Evolutionary conservation across 208 protist genomes (phyloP).

Genomic region (Wallacemonas sp.): DNA sequence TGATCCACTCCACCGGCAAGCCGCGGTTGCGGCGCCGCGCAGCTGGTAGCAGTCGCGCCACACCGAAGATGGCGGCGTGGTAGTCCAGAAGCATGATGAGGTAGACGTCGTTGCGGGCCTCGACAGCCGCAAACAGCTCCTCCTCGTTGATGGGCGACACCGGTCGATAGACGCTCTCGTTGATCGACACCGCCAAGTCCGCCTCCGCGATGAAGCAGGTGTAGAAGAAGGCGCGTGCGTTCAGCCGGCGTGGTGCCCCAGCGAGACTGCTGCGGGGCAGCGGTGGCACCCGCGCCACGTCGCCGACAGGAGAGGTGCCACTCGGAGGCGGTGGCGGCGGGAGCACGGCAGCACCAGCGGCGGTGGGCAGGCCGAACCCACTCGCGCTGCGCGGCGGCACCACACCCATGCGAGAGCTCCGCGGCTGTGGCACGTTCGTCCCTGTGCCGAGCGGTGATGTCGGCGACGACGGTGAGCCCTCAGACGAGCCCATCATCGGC

Average conservation of each 20-base stretch:
- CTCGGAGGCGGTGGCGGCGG: conserved; percentile 18
- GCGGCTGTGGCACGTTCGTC: background rate
- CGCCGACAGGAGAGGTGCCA: conserved; percentile 2
- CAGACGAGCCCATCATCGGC: conserved; percentile 1
- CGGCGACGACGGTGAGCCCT: conserved; percentile 3
- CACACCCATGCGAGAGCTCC: conserved; percentile 2
- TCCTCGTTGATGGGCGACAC: conserved; percentile 32
- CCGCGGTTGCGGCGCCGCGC: background rate
- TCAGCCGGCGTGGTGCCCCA: background rate
- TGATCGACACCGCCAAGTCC: conserved; percentile 50
- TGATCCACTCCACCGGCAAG: conserved; percentile 65
- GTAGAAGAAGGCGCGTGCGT: background rate
- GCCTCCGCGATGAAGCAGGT: conserved; percentile 47
- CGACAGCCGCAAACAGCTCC: conserved; percentile 39
- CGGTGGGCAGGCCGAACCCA: background rate
- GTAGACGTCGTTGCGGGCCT: conserved; percentile 23
- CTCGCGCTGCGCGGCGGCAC: conserved; percentile 11
- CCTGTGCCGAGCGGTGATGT: conserved; percentile 5
- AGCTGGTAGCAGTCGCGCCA: conserved; percentile 40
- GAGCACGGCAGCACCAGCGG: conserved; percentile 1
- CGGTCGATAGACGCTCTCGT: conserved; percentile 51
- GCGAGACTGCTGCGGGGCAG: conserved; percentile 11
- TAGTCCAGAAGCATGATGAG: conserved; percentile 52
- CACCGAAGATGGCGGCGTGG: conserved; percentile 55
- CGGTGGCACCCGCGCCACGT: background rate